phyloP scores from a whole-genome alignment of 2,329 filamentous ascomycete genomes.

The Canariomyces notabilis region DNA sequence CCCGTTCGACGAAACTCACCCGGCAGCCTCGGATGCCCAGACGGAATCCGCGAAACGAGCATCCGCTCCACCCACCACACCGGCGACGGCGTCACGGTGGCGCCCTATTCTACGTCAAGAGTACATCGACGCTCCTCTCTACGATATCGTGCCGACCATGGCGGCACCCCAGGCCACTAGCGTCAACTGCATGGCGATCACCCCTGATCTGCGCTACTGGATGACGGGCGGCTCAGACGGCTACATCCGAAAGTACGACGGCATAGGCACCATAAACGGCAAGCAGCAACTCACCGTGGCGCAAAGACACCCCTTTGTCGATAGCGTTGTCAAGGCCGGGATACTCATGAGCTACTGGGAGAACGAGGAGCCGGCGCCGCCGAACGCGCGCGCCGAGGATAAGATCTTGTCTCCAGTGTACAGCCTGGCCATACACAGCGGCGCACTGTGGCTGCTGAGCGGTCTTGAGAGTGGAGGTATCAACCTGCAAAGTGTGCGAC shows the following conservation, averaged over 20 bases:
- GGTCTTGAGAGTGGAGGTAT: constrained; percentile 88
- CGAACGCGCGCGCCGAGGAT: constrained; percentile 46
- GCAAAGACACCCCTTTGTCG: constrained; percentile 93
- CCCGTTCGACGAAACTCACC: constrained; percentile 34
- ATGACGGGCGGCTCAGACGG: constrained; percentile 92
- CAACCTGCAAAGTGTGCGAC: constrained; percentile 86
- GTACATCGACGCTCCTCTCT: constrained; percentile 71
- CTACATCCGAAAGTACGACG: constrained; percentile 96
- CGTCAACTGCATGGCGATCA: constrained; percentile 87
- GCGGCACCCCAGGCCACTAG: constrained; percentile 93
- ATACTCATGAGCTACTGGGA: constrained; percentile 97
- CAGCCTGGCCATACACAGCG: constrained; percentile 83
- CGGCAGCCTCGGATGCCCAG: constrained; percentile 9
- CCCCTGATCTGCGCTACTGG: constrained; percentile 90
- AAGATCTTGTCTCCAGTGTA: constrained; percentile 82
- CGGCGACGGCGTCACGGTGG: constrained; percentile 33
- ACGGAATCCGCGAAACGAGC: constrained; percentile 17
- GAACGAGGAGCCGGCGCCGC: constrained; percentile 70
- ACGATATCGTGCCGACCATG: constrained; percentile 96
- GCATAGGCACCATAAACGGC: constrained; percentile 88
- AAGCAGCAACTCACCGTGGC: constrained; percentile 91
- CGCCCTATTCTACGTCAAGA: constrained; percentile 68
- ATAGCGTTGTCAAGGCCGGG: constrained; percentile 92
- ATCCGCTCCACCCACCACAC: constrained; percentile 30
- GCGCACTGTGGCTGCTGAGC: constrained; percentile 86